phyloP scores from a whole-genome alignment of 352 stramenopile genomes.

The Thalassiosira mediterranea region DNA sequence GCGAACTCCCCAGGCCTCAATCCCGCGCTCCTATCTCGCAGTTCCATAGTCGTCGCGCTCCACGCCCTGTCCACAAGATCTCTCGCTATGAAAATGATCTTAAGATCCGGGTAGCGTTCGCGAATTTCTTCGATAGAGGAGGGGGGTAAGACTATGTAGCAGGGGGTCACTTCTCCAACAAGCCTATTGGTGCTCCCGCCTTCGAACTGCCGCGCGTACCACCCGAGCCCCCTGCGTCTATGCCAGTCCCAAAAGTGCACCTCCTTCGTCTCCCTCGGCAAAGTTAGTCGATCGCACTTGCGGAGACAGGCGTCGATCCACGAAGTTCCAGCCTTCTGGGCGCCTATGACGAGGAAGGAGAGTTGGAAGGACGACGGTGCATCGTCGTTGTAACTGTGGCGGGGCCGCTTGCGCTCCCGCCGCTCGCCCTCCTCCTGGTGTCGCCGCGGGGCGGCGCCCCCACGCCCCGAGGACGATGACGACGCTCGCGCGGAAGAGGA shows the following conservation, averaged over 20 bases:
- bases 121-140: slow-evolving; percentile 53
- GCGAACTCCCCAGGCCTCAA: slow-evolving; percentile 55
- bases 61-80: slow-evolving; percentile 62
- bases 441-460: no score
- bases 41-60: slow-evolving; percentile 62
- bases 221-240: slow-evolving; percentile 52
- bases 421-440: no score
- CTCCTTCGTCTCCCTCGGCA: slow-evolving; percentile 58
- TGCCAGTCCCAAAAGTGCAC: slow-evolving; percentile 76
- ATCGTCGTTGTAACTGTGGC: neutral
- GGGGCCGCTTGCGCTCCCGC: slow-evolving; percentile 21
- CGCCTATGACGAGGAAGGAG: slow-evolving; percentile 61
- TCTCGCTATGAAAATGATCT: slow-evolving; percentile 59
- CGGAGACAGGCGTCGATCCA: slow-evolving; percentile 61
- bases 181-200: neutral
- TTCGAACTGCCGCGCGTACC: slow-evolving; percentile 63
- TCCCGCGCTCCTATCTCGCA: slow-evolving; percentile 49
- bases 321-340: slow-evolving; percentile 64
- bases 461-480: neutral
- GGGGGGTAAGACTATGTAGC: slow-evolving; percentile 47
- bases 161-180: slow-evolving; percentile 60
- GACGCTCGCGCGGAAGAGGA: neutral
- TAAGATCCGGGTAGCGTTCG: slow-evolving; percentile 40
- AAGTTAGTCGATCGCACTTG: slow-evolving; percentile 25
- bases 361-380: slow-evolving; percentile 31